phyloP scores from a whole-genome alignment of 169 alveolate genomes.

The Plasmodium reichenowi region DNA sequence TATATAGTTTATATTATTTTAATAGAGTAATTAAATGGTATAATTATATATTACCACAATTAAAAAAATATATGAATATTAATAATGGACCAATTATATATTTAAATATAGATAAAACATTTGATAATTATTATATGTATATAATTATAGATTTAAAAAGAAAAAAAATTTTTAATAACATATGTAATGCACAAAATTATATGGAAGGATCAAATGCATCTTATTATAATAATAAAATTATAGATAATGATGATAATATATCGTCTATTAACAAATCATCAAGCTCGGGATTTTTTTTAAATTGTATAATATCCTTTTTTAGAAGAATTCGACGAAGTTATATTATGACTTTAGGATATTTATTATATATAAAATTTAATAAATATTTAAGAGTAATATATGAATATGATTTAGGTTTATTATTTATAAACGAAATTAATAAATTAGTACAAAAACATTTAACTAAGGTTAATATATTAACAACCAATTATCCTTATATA shows the following conservation, averaged over 20 bases:
- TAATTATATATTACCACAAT: constrained; percentile 55
- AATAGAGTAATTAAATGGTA: constrained; percentile 73
- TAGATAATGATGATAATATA: neutral
- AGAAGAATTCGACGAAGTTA: constrained; percentile 66
- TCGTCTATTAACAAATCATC: neutral
- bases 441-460: constrained; percentile 49
- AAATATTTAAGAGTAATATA: constrained; percentile 33
- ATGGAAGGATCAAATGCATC: neutral
- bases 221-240: neutral
- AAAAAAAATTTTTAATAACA: constrained; percentile 21
- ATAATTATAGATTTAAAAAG: constrained; percentile 51
- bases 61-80: constrained; percentile 46
- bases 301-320: constrained; percentile 29
- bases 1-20: constrained; percentile 52
- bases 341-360: constrained; percentile 53
- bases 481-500: constrained; percentile 67
- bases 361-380: constrained; percentile 44
- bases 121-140: constrained; percentile 74
- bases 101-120: constrained; percentile 65
- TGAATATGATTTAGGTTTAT: constrained; percentile 50
- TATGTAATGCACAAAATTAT: constrained; percentile 23
- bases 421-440: constrained; percentile 55
- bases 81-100: constrained; percentile 72
- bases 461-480: constrained; percentile 50
- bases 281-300: neutral